Evolutionary conservation across 257 asterid species (phyloP), one percentile per base, ranked within the genome.

Genomic region (Solanum clarkiae): DNA sequence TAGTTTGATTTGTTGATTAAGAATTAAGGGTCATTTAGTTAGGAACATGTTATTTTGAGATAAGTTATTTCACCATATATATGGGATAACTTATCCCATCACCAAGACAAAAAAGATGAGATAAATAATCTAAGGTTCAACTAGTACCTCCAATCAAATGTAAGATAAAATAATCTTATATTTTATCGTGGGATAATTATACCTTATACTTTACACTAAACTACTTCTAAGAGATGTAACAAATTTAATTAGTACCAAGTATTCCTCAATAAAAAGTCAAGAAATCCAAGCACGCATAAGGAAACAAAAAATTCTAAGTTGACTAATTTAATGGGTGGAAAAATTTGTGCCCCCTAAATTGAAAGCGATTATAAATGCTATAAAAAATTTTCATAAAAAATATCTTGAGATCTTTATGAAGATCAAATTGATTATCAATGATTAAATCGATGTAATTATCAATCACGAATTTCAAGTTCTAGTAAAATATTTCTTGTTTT

Each of bases 371-470:
- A 9, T 59, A 59, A 1, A n/a, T 10, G 32, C 0, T 9, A n/a
- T 60, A n/a, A n/a, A 7, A 60, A n/a, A n/a, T 4, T 1, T 20
- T 59, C 3, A 0, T n/a, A 9, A 1, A 5, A n/a, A 59, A 6
- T n/a, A 10, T 3, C 14, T 10, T 10, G 14, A 2, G 1, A 53
- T n/a, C 7, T 59, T 0, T 59, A 20, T 10, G 15, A n/a, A 59
- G 8, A 20, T 20, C n/a, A 1, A 59, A 9, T 20, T 59, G 10
- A 4, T 13, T 59, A 20, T 4, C 14, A 59, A n/a, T 6, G 11
- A 59, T 29, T 12, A 14, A 59, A n/a, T 10, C 0, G 4, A 9
- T 0, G 0, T 0, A 20, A 59, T 0, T 59, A 2, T 0, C 6
- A 9, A 57, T 57, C 65, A 20, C 3, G 10, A 59, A 0, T 59